These are phyloP conservation scores for Calendula officinalis DNA, from an alignment of 129 eudicot species.

Conservation along the genomic window DNA sequence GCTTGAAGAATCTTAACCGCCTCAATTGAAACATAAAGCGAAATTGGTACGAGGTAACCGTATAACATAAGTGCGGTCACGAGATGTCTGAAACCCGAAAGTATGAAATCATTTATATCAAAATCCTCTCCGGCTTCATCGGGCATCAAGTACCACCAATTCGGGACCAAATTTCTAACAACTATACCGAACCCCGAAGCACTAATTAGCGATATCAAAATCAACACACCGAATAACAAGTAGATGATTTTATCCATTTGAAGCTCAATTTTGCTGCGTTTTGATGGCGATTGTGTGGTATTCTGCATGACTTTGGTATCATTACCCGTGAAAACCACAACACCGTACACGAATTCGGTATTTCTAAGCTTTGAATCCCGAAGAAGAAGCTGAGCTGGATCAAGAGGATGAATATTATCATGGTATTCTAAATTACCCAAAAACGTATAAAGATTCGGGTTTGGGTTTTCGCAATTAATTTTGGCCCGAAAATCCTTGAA, in stretches of 20 bases:
- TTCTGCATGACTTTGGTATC: conserved; percentile 78
- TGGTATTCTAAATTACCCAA: conserved; percentile 59
- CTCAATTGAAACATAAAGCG: conserved; percentile 72
- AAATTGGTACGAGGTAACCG: conserved; percentile 65
- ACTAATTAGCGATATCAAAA: conserved; percentile 44
- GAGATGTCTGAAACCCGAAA: conserved; percentile 44
- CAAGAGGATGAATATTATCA: conserved; percentile 31
- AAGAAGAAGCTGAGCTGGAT: conserved; percentile 57
- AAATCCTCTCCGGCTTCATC: conserved; percentile 34
- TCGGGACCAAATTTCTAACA: conserved; percentile 23
- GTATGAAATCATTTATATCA: conserved; percentile 26
- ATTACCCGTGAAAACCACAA: conserved; percentile 62
- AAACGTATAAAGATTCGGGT: conserved; percentile 68
- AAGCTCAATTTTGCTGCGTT: conserved; percentile 64
- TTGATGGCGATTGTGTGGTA: conserved; percentile 60
- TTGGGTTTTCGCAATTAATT: conserved; percentile 57
- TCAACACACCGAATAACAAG: conserved; percentile 48
- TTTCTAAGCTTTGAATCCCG: conserved; percentile 78
- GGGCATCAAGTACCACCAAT: conserved; percentile 57
- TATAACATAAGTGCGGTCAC: conserved; percentile 61
- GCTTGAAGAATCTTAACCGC: conserved; percentile 72
- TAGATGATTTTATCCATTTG: conserved; percentile 71
- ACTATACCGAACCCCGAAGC: conserved; percentile 42
- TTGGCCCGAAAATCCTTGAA: conserved; percentile 44
- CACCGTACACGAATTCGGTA: conserved; percentile 59